These are phyloP conservation scores for Fraxinus excelsior DNA, from an alignment of 257 asterid genomes.

Conservation along the genomic window DNA sequence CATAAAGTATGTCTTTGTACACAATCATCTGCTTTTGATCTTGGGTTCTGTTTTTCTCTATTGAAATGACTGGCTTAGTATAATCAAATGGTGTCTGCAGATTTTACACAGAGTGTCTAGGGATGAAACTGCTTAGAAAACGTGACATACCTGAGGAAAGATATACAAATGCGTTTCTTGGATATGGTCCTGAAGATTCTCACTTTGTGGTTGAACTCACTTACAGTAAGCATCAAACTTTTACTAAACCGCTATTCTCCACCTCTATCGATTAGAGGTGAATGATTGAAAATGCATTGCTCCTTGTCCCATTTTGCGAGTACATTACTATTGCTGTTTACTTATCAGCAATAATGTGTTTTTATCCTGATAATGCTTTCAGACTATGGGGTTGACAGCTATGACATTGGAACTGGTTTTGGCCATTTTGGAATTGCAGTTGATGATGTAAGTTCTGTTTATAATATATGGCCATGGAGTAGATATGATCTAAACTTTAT, in stretches of 20 bases:
- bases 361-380: slow-evolving; percentile 31
- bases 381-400: slow-evolving; percentile 95
- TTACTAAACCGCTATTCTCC: slow-evolving; percentile 13
- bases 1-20: slow-evolving; percentile 56
- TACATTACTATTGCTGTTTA: slow-evolving; percentile 10
- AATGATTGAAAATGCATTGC: slow-evolving; percentile 24
- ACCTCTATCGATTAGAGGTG: not conserved
- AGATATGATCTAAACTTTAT: not conserved
- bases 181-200: slow-evolving; percentile 97
- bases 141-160: slow-evolving; percentile 92
- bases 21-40: slow-evolving; percentile 12
- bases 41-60: slow-evolving; percentile 28
- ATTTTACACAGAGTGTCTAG: slow-evolving; percentile 95
- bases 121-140: slow-evolving; percentile 93
- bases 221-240: slow-evolving; percentile 61
- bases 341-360: slow-evolving; percentile 19
- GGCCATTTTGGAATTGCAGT: slow-evolving; percentile 98
- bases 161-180: slow-evolving; percentile 95
- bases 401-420: slow-evolving; percentile 88
- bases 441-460: slow-evolving; percentile 77
- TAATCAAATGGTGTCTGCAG: slow-evolving; percentile 48
- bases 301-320: not conserved
- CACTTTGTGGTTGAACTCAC: slow-evolving; percentile 98
- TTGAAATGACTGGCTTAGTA: slow-evolving; percentile 13
- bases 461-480: slow-evolving; percentile 17